Percentiles rank a stretch among this genome's conserved stretches.
Conservation (phyloP, 306 rosid species). For the Elaeagnus macrophylla region DNA sequence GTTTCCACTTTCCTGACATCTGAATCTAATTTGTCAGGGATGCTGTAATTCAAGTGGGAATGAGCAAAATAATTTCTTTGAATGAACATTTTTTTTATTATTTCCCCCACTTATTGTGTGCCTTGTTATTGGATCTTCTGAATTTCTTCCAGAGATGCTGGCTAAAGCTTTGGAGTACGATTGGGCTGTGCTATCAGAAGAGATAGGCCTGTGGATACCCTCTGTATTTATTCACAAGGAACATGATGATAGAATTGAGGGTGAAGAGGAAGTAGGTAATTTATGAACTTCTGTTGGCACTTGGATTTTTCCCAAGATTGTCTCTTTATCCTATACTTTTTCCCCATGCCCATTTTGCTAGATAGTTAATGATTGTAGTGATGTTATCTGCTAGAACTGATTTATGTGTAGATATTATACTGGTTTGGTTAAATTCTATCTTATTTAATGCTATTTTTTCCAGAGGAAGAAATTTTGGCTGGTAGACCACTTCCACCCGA, state of each 20-base stretch:
- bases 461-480: conserved; percentile 70
- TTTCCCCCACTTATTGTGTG: neutral
- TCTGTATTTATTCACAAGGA: conserved; percentile 39
- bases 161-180: conserved; percentile 65
- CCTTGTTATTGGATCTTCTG: conserved; percentile 9
- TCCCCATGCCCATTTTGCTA: neutral
- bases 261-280: conserved; percentile 54
- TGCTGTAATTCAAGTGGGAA: conserved; percentile 1
- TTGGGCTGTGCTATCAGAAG: conserved; percentile 62
- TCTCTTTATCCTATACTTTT: neutral
- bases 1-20: neutral
- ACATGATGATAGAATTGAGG: conserved; percentile 73
- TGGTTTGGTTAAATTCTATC: conserved; percentile 12
- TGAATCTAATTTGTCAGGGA: conserved; percentile 5
- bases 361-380: neutral
- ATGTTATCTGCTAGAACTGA: conserved; percentile 10
- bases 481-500: conserved; percentile 68
- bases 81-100: too few relatives aligned
- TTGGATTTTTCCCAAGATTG: neutral
- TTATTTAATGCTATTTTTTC: conserved; percentile 4
- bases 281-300: neutral
- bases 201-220: conserved; percentile 88
- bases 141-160: conserved; percentile 40
- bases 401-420: conserved; percentile 3
- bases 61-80: neutral